Evolutionary conservation across 768 basidiomycete species (phyloP).

Genomic region (Pleurotus tuber-regium): DNA sequence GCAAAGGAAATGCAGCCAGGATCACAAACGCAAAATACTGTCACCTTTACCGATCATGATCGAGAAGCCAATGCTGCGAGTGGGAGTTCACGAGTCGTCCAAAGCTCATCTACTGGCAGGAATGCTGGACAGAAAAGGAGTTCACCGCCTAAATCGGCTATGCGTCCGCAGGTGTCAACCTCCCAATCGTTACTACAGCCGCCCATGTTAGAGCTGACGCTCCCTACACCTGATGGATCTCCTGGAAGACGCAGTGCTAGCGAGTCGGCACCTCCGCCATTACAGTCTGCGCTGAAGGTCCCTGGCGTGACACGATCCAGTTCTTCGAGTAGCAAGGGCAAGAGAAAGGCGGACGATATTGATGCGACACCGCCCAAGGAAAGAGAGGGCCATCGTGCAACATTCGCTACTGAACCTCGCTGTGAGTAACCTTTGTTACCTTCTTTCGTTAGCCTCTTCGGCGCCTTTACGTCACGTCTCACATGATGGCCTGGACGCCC

Average conservation of each 20-base stretch:
- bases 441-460: slow-evolving; percentile 15
- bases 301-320: slow-evolving; percentile 1
- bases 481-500: too few relatives aligned
- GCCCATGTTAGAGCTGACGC: slow-evolving; percentile 35
- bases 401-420: slow-evolving; percentile 62
- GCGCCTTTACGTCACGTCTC: slow-evolving; percentile 16
- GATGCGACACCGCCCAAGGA: slow-evolving; percentile 61
- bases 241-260: slow-evolving; percentile 12
- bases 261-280: neutral
- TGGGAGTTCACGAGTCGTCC: neutral
- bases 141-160: slow-evolving; percentile 13
- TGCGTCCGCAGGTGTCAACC: slow-evolving; percentile 20
- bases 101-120: neutral
- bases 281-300: neutral
- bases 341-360: slow-evolving; percentile 70
- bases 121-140: neutral
- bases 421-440: slow-evolving; percentile 40
- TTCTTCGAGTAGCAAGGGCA: slow-evolving; percentile 39
- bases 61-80: neutral
- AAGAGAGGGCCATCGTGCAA: slow-evolving; percentile 46
- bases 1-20: slow-evolving; percentile 12
- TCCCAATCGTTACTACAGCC: slow-evolving; percentile 33
- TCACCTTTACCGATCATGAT: slow-evolving; percentile 11
- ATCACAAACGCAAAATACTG: slow-evolving; percentile 8
- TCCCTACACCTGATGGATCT: slow-evolving; percentile 39